Conservation (phyloP, 2,329 filamentous ascomycete genomes). For the Zymoseptoria brevis region DNA sequence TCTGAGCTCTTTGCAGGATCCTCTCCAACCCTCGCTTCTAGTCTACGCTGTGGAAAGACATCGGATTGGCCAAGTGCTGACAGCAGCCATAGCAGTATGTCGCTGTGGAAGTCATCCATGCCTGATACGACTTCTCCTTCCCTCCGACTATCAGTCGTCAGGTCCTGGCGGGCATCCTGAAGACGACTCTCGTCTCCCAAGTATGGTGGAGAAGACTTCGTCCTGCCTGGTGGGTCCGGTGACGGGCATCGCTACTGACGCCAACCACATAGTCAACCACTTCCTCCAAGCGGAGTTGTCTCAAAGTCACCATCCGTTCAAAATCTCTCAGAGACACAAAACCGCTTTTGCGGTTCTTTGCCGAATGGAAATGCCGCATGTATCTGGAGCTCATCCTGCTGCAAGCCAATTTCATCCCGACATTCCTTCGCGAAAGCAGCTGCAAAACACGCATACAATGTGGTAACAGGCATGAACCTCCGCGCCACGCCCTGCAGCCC, state of each 20-base stretch:
- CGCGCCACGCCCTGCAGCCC: not conserved
- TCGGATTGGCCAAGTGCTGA: not conserved
- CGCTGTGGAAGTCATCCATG: not conserved
- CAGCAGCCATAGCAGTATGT: not conserved
- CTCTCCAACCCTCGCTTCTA: not conserved
- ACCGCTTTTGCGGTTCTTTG: not conserved
- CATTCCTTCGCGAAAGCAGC: too few relatives aligned
- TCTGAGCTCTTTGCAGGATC: not conserved
- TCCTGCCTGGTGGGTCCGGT: not conserved
- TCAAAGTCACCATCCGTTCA: not conserved
- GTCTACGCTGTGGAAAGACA: not conserved
- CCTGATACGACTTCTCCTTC: not conserved
- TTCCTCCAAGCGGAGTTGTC: not conserved
- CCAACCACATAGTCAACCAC: not conserved
- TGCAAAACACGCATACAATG: not conserved
- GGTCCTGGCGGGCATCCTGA: not conserved
- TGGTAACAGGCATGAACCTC: not conserved
- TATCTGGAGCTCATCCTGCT: not conserved
- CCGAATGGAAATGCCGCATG: not conserved
- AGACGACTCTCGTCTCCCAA: not conserved
- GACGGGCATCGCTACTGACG: too few relatives aligned
- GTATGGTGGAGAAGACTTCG: not conserved
- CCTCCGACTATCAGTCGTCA: too few relatives aligned
- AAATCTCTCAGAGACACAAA: not conserved
- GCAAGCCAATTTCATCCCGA: too few relatives aligned